Base-by-base conservation (phyloP, 2,329 filamentous ascomycete genomes). In the Sporothrix pallida region DNA sequence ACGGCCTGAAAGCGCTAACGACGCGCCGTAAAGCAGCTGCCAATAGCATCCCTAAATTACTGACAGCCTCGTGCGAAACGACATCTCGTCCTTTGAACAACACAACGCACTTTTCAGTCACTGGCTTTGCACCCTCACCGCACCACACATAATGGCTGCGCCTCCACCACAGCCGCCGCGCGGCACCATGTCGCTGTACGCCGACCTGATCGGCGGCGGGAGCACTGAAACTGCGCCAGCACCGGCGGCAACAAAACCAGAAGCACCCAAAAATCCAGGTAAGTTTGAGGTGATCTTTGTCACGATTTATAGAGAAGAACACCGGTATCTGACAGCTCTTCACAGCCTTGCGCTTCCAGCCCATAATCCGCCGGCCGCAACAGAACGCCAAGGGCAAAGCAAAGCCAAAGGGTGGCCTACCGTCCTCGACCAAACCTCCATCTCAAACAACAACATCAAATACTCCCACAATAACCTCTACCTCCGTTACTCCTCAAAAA, bases 261-360 rank as follows among this genome's bases (percentile, higher is more conserved):
- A 81, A 26, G 79, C 80, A 12, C 78, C 87, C 75, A 94, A 91
- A 81, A 93, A 92, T 63, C 71, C 72, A 48, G 52, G 63, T 74
- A n/a, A 23, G 60, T 4, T 46, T 46, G 31, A 8, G 6, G 8
- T 17, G 23, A 8, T 7, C 15, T 17, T 0, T 37, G 50, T 37
- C 0, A 8, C 42, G 48, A 52, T 23, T 17, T 37, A 17, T 8
- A 52, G 26, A 37, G 46, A 9, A 50, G 81, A 15, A 52, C 12
- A 10, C 10, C 20, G 13, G 10, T 6, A 31, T n/a, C 74, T 79
- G 17, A 71, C 70, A 15, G 6, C 46, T 0, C 3, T 17, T 17
- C 37, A 17, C 88, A 81, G 89, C 92, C 79, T 86, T 97, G 76
- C 92, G 92, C 81, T 97, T 97, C 84, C 93, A 97, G 81, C 94